Conservation (phyloP, 345 rosid species). For the Limnanthes douglasii region DNA sequence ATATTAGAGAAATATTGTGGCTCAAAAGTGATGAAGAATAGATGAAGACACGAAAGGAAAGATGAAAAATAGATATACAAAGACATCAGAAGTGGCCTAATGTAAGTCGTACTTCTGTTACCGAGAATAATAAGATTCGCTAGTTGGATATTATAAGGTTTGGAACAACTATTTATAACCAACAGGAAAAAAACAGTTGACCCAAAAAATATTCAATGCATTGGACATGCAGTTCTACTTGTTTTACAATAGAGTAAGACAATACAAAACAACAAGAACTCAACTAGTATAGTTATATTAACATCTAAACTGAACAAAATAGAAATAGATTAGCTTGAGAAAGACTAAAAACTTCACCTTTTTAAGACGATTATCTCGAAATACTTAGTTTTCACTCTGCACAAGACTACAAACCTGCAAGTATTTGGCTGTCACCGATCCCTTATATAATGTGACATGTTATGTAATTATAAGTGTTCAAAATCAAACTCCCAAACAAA, state of each 20-base stretch:
- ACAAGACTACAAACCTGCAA: constrained; percentile 50
- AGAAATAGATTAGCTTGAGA: background rate
- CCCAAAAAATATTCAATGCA: too few relatives aligned
- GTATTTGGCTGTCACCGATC: constrained; percentile 43
- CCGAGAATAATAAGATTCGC: constrained; percentile 61
- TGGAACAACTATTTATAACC: constrained; percentile 66
- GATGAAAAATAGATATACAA: too few relatives aligned
- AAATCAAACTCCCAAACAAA: constrained; percentile 8
- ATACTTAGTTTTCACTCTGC: constrained; percentile 51
- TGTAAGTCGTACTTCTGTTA: constrained; percentile 69
- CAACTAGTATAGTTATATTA: background rate
- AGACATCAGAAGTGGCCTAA: too few relatives aligned
- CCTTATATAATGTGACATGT: constrained; percentile 58
- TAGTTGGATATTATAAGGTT: constrained; percentile 60
- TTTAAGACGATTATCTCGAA: constrained; percentile 49
- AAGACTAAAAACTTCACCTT: constrained; percentile 24
- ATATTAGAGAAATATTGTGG: too few relatives aligned
- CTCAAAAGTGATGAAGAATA: too few relatives aligned
- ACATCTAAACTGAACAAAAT: background rate
- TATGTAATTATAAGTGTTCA: constrained; percentile 3
- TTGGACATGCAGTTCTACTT: too few relatives aligned
- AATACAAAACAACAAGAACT: background rate
- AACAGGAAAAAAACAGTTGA: constrained; percentile 17
- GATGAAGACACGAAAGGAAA: too few relatives aligned
- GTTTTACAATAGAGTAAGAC: constrained; percentile 1